Percentiles rank a stretch among this genome's conserved stretches.
These are phyloP conservation scores for Centella asiatica DNA, from an alignment of 129 eudicot species.

Conservation along the genomic window DNA sequence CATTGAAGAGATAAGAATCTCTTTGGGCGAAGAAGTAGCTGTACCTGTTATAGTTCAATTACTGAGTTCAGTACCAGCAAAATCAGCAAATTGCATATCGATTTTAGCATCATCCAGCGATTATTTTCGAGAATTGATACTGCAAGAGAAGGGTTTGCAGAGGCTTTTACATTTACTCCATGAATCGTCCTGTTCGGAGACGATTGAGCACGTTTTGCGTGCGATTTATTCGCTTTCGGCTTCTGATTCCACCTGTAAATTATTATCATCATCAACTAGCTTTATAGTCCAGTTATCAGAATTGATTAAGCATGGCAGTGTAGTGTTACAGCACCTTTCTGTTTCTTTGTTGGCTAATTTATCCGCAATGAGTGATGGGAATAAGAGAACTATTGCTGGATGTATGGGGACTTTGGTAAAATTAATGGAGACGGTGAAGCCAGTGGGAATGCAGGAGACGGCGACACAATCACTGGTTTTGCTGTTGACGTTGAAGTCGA, in stretches of 20 bases:
- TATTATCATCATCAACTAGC: slow-evolving; percentile 38
- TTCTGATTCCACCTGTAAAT: slow-evolving; percentile 35
- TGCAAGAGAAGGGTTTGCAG: slow-evolving; percentile 52
- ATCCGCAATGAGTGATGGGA: slow-evolving; percentile 40
- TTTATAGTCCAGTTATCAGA: slow-evolving; percentile 49
- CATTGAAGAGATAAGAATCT: slow-evolving; percentile 47
- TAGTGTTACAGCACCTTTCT: slow-evolving; percentile 48
- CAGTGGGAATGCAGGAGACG: slow-evolving; percentile 53
- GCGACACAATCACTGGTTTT: slow-evolving; percentile 41
- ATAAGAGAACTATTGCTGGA: slow-evolving; percentile 43
- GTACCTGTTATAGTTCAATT: slow-evolving; percentile 50
- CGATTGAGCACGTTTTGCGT: slow-evolving; percentile 59
- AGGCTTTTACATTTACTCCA: slow-evolving; percentile 44
- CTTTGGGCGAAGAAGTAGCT: slow-evolving; percentile 55
- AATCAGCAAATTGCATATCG: slow-evolving; percentile 54
- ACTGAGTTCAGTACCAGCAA: slow-evolving; percentile 48
- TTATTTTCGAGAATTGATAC: slow-evolving; percentile 29
- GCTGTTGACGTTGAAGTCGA: slow-evolving; percentile 39
- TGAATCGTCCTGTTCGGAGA: slow-evolving; percentile 46
- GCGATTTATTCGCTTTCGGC: slow-evolving; percentile 54
- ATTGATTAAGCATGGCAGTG: slow-evolving; percentile 42
- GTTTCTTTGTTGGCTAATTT: slow-evolving; percentile 40
- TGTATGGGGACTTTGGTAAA: slow-evolving; percentile 61
- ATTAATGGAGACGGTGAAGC: slow-evolving; percentile 54
- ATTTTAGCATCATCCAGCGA: slow-evolving; percentile 59